phyloP scores from a whole-genome alignment of 2,329 filamentous ascomycete genomes.

The Diaporthe sp. region DNA sequence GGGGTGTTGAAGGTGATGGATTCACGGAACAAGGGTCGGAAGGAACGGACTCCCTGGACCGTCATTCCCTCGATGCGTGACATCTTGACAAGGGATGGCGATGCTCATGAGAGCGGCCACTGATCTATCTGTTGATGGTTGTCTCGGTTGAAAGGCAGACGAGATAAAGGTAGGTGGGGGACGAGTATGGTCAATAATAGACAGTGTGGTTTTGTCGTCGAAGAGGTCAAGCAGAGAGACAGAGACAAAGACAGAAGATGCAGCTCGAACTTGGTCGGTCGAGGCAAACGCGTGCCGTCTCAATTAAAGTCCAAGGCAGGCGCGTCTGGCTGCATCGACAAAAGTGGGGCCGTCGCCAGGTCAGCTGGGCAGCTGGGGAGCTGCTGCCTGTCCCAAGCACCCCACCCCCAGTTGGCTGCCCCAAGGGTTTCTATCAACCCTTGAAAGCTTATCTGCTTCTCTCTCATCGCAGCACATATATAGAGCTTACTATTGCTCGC shows the following conservation, averaged over 20 bases:
- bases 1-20: conserved; percentile 88
- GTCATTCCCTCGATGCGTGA: conserved; percentile 91
- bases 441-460: background rate
- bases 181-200: background rate
- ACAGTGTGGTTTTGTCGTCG: background rate
- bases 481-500: background rate
- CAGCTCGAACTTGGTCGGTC: background rate
- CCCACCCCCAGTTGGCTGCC: background rate
- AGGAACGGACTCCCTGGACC: conserved; percentile 87
- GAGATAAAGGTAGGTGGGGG: background rate
- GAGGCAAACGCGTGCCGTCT: conserved; percentile 17
- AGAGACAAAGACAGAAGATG: background rate
- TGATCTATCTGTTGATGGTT: background rate
- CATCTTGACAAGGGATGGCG: conserved; percentile 55
- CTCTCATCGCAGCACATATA: background rate
- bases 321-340: conserved; percentile 10
- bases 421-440: background rate
- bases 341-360: conserved; percentile 21
- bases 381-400: background rate
- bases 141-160: no score
- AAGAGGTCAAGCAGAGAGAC: no score
- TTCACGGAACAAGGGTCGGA: conserved; percentile 81
- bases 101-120: conserved; percentile 35
- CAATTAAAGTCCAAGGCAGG: conserved; percentile 27
- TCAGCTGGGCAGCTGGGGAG: conserved; percentile 4